Conservation (phyloP, 2,329 filamentous ascomycete genomes). For the Chlorencoelia australis region DNA sequence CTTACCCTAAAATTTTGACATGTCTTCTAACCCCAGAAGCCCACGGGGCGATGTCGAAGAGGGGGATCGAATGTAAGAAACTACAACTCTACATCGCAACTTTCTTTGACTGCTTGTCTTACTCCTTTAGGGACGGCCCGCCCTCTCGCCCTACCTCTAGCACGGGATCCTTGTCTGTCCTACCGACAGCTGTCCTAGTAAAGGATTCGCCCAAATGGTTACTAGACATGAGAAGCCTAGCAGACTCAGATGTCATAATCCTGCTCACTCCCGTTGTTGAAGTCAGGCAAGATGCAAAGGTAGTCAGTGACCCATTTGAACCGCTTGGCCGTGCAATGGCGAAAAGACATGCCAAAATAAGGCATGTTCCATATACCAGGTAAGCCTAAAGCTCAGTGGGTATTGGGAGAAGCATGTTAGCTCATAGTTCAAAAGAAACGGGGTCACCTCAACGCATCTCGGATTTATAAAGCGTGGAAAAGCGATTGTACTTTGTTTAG, state of each 20-base stretch:
- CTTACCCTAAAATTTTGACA: too few species aligned
- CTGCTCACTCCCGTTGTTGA: slow-evolving; percentile 50
- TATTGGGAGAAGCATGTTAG: too few species aligned
- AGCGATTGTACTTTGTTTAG: slow-evolving; percentile 38
- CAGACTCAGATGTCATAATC: slow-evolving; percentile 45
- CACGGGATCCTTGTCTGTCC: too few species aligned
- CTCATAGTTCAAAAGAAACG: too few species aligned
- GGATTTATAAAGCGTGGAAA: slow-evolving; percentile 26
- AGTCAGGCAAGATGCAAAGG: slow-evolving; percentile 31
- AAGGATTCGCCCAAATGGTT: slow-evolving; percentile 33
- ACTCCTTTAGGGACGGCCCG: background rate
- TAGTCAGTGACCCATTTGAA: slow-evolving; percentile 59
- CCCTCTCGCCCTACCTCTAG: too few species aligned
- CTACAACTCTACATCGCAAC: background rate
- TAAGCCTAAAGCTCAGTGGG: too few species aligned
- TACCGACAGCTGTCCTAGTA: slow-evolving; percentile 14
- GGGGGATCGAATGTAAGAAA: slow-evolving; percentile 15
- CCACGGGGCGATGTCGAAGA: slow-evolving; percentile 9
- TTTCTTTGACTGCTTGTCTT: slow-evolving; percentile 1
- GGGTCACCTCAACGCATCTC: slow-evolving; percentile 39
- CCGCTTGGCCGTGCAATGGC: slow-evolving; percentile 55
- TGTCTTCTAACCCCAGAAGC: slow-evolving; percentile 9
- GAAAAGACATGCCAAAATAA: slow-evolving; percentile 47
- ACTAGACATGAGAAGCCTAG: slow-evolving; percentile 36
- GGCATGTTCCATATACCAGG: slow-evolving; percentile 62